Percentiles rank a stretch among this genome's conserved stretches.
These are phyloP conservation scores for Phytophthora sp. DNA, from an alignment of 352 stramenopile genomes.

Conservation along the genomic window DNA sequence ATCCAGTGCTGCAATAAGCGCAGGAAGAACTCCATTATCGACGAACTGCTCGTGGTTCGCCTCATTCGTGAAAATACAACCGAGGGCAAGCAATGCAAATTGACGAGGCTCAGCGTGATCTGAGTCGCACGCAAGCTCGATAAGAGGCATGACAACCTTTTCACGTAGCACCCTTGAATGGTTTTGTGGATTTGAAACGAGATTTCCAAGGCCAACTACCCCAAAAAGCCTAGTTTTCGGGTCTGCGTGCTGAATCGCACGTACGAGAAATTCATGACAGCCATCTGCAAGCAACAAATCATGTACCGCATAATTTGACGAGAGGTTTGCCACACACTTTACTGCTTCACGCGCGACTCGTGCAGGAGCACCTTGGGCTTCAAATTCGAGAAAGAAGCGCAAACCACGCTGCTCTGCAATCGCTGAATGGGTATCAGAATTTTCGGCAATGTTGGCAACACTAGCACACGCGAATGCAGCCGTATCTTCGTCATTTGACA, in stretches of 20 bases:
- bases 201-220: slow-evolving; percentile 90
- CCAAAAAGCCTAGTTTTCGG: slow-evolving; percentile 85
- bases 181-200: slow-evolving; percentile 86
- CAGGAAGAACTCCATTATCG: slow-evolving; percentile 65
- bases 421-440: slow-evolving; percentile 84
- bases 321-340: slow-evolving; percentile 80
- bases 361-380: slow-evolving; percentile 30
- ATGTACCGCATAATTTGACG: slow-evolving; percentile 89
- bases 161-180: slow-evolving; percentile 77
- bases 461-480: slow-evolving; percentile 77
- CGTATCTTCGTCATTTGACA: slow-evolving; percentile 74
- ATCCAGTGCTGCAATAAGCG: slow-evolving; percentile 73
- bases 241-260: slow-evolving; percentile 67
- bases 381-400: slow-evolving; percentile 80
- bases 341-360: slow-evolving; percentile 65
- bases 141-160: slow-evolving; percentile 60
- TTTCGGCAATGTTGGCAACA: slow-evolving; percentile 95
- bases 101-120: slow-evolving; percentile 55
- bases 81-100: slow-evolving; percentile 87
- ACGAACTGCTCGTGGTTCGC: slow-evolving; percentile 76
- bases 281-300: slow-evolving; percentile 77
- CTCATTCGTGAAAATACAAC: slow-evolving; percentile 80
- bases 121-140: slow-evolving; percentile 54
- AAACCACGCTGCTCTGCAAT: slow-evolving; percentile 82
- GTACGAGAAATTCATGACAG: slow-evolving; percentile 84